Evolutionary conservation across 129 eudicot genomes (phyloP).

Genomic region (Calendula officinalis): DNA sequence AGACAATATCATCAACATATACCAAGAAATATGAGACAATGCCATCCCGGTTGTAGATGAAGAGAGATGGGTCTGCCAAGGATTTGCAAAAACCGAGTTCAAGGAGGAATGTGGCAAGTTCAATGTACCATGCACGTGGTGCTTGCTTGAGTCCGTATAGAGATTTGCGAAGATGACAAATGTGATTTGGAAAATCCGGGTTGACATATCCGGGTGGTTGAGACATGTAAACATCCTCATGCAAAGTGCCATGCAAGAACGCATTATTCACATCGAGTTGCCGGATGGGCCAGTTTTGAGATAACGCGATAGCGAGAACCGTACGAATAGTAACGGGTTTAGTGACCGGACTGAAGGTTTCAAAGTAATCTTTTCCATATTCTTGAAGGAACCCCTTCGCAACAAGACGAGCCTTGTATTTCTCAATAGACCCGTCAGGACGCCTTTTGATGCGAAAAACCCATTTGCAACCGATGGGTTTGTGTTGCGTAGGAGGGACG

Average conservation of each 20-base stretch:
- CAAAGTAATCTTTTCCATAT: too few relatives aligned
- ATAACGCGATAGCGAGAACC: too few relatives aligned
- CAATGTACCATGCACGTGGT: constrained; percentile 13
- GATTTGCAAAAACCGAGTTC: constrained; percentile 13
- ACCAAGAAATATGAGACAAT: constrained; percentile 12
- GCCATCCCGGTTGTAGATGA: background rate
- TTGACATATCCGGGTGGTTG: constrained; percentile 17
- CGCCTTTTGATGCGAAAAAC: background rate
- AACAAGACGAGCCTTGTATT: too few relatives aligned
- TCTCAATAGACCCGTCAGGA: constrained; percentile 3
- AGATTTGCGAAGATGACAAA: constrained; percentile 3
- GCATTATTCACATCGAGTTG: too few relatives aligned
- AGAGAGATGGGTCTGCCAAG: constrained; percentile 20
- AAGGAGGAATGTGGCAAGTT: constrained; percentile 2
- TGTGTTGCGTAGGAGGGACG: constrained; percentile 1
- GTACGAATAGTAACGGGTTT: too few relatives aligned
- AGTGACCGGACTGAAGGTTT: too few relatives aligned
- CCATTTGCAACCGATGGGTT: constrained; percentile 10
- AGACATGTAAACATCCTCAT: constrained; percentile 23
- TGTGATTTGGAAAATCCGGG: background rate
- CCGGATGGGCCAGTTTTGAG: too few relatives aligned
- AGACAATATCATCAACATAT: constrained; percentile 24
- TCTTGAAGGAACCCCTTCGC: too few relatives aligned
- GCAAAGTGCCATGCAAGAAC: constrained; percentile 20
- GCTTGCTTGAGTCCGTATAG: constrained; percentile 9